Base-by-base conservation (phyloP, 768 basidiomycete species). In the Termitomyces sp. region DNA sequence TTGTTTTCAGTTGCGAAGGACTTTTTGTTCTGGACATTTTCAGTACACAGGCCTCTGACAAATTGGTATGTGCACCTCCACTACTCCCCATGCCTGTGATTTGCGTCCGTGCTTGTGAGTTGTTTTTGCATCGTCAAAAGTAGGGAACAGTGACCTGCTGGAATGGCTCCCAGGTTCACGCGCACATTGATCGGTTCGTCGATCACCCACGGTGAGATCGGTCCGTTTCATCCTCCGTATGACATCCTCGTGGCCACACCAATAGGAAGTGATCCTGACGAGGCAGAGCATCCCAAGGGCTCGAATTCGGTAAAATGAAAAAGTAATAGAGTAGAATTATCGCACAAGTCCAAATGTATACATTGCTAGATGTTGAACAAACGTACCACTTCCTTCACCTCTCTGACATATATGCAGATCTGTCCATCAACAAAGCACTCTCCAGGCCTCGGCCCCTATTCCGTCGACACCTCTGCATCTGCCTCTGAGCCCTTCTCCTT, bases 401-500 rank as follows among this genome's bases (percentile, higher is more conserved):
- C 36, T 40, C 20, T 15, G 25, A 38, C 9, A 38, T 38, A n/a
- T 29, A 12, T 37, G 51, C 20, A 38, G 14, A 36, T 54, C 52
- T 15, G 25, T 9, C 37, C 52, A 29, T 40, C 14, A 38, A 37
- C 2, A 7, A 12, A 14, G n/a, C 45, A 38, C 25, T 2, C 47
- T 2, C n/a, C 43, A 45, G 6, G 36, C 57, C 14, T 43, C 45
- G 5, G 5, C 29, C 52, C 43, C 17, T 55, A 45, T 12, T 25
- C 20, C 10, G 58, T 14, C 8, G 37, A 4, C 34, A 50, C 29
- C 49, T 42, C 61, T 36, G 7, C n/a, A 15, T 42, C 61, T 47
- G 12, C 20, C 25, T 47, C 45, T 29, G 15, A 12, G 9, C 47
- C 46, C 14, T 51, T 29, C 38, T 71, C 71, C 46, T 66, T 76